Evolutionary conservation across 1,139 yeast genomes (phyloP), one percentile per base, ranked within the genome.

Genomic region (Suhomyces wounanorum): DNA sequence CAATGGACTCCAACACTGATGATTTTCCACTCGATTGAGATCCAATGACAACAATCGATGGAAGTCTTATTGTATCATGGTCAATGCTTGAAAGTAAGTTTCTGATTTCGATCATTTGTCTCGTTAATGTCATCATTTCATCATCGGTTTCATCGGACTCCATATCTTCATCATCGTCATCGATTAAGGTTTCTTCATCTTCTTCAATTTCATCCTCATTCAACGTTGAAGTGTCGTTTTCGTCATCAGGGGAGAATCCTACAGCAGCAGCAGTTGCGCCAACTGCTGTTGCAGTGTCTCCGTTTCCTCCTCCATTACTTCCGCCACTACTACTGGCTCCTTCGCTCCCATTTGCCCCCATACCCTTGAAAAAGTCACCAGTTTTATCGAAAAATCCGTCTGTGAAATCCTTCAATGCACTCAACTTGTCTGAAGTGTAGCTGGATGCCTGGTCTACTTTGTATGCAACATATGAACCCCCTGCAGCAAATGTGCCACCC

Each of bases 21-120:
- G 97, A 89, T 67, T 92, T 92, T 48, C 99, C 99, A 47, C 97
- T 89, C 10, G 97, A 89, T 71, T 95, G 99, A 1, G 99, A 94
- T 0, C 99, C 99, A 58, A 95, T 83, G 1, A 95, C 99, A 16
- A 95, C 99, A 59, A 95, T 95, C 0, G 97, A 88, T 1, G 99
- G 99, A 40, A 95, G 74, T 56, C 86, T 89, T 43, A 94, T 75
- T 11, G 89, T 82, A 40, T 90, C 92, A 54, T 87, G 86, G 62
- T 91, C 96, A 17, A 95, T 83, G 54, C 82, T 84, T 52, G 88
- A 82, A 49, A 95, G 74, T 43, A 94, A 80, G 48, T 85, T 82
- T 63, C 98, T 78, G 52, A 95, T 92, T 66, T 95, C 99, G 61
- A 95, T 95, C 99, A 95, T 95, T 68, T 90, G 96, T 58, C 91